Percentiles rank a stretch among this genome's conserved stretches.
phyloP scores from a whole-genome alignment of 2,329 filamentous ascomycete species.

The Sphaerostilbella broomeana region DNA sequence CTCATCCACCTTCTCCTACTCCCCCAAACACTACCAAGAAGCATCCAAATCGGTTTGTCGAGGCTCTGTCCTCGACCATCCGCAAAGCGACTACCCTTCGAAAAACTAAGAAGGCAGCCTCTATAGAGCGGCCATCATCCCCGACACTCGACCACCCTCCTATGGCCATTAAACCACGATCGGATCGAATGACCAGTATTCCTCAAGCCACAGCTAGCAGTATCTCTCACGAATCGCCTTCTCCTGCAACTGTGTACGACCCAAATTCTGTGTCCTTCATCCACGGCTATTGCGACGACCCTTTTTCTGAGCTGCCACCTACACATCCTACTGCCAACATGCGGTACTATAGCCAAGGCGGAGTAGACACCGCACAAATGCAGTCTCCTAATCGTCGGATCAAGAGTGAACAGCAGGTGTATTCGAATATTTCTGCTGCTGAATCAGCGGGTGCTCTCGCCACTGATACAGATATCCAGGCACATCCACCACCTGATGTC shows the following conservation, averaged over 20 bases:
- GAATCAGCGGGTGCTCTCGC: not conserved
- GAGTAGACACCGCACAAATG: constrained; percentile 29
- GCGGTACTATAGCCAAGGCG: constrained; percentile 27
- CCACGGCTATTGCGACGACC: constrained; percentile 33
- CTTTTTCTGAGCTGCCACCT: constrained; percentile 29
- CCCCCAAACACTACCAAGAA: constrained; percentile 25
- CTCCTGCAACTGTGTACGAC: constrained; percentile 22
- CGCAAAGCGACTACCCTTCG: constrained; percentile 33
- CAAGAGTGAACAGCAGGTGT: constrained; percentile 25
- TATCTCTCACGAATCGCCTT: constrained; percentile 18
- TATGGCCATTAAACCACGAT: constrained; percentile 28
- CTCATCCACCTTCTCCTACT: constrained; percentile 27
- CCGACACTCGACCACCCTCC: constrained; percentile 29
- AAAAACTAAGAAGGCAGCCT: constrained; percentile 22
- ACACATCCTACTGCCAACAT: constrained; percentile 17
- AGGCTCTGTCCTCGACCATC: constrained; percentile 36
- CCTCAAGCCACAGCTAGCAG: constrained; percentile 11
- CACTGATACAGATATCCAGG: constrained; percentile 7
- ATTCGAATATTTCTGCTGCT: constrained; percentile 8
- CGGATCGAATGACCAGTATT: constrained; percentile 18
- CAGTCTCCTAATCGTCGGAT: constrained; percentile 30
- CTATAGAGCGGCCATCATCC: constrained; percentile 22
- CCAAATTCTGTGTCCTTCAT: constrained; percentile 26
- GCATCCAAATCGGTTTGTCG: constrained; percentile 35
- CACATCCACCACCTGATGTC: constrained; percentile 14